Evolutionary conservation across 1,139 yeast species (phyloP).

Genomic region (Taphrina flavorubra): DNA sequence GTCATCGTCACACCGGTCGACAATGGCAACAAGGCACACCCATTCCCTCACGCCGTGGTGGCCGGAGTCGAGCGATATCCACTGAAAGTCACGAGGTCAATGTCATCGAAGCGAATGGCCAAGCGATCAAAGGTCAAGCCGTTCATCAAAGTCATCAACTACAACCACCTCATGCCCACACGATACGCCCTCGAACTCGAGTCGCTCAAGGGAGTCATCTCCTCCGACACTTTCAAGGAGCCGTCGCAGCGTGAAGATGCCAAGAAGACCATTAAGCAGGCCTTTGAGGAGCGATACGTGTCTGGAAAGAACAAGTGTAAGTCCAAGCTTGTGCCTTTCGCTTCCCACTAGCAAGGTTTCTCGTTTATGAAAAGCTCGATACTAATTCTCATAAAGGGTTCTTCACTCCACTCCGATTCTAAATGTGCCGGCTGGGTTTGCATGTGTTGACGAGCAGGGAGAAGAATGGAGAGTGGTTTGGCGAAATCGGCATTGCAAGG

Average conservation of each 20-base stretch:
- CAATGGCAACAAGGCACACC: conserved; percentile 98
- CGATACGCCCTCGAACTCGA: conserved; percentile 99
- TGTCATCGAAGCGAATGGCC: conserved; percentile 95
- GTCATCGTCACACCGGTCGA: conserved; percentile 98
- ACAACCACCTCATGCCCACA: conserved; percentile 99
- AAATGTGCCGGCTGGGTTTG: not conserved
- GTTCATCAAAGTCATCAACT: conserved; percentile 98
- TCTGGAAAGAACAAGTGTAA: conserved; percentile 43
- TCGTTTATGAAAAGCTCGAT: too few species aligned
- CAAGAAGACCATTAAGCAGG: conserved; percentile 98
- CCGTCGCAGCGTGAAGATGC: conserved; percentile 99
- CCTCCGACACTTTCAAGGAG: conserved; percentile 94
- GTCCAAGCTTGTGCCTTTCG: not conserved
- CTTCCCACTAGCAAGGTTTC: too few species aligned
- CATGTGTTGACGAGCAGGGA: not conserved
- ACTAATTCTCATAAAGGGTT: conserved; percentile 11
- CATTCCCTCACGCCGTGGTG: conserved; percentile 99
- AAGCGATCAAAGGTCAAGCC: conserved; percentile 99
- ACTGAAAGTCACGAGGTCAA: conserved; percentile 92
- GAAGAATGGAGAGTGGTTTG: not conserved
- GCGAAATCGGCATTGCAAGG: not conserved
- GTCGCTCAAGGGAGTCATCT: conserved; percentile 86
- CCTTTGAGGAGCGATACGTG: conserved; percentile 93
- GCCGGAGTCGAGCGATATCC: conserved; percentile 99
- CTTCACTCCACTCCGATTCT: conserved; percentile 43